Conservation (phyloP, 192 early-diverging fungal species). For the Coemansia guatemalensis region DNA sequence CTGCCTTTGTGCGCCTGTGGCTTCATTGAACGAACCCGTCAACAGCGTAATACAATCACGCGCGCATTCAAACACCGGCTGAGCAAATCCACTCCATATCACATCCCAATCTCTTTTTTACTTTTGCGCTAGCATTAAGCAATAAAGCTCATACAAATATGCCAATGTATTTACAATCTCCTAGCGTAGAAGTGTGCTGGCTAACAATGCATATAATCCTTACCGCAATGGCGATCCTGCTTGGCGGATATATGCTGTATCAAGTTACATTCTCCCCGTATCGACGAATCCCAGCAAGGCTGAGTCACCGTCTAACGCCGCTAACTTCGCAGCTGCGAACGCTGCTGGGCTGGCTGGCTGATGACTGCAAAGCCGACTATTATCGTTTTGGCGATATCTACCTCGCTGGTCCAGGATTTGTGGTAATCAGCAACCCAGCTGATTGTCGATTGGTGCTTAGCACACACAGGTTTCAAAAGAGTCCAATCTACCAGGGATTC, state of each 20-base stretch:
- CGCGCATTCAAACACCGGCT: neutral
- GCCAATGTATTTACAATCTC: neutral
- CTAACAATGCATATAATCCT: neutral
- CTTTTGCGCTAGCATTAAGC: neutral
- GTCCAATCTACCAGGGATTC: constrained; percentile 18
- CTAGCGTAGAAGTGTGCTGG: neutral
- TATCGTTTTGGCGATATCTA: constrained; percentile 39
- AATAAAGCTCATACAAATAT: neutral
- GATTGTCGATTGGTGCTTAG: constrained; percentile 19
- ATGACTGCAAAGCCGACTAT: constrained; percentile 18
- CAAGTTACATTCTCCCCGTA: constrained; percentile 23
- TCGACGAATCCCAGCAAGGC: constrained; percentile 18
- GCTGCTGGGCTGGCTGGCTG: constrained; percentile 8
- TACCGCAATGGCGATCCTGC: neutral
- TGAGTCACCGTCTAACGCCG: constrained; percentile 7
- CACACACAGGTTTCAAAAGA: constrained; percentile 24
- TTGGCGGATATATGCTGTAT: constrained; percentile 9
- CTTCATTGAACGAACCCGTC: neutral
- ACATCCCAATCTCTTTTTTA: neutral
- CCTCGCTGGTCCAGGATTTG: constrained; percentile 15
- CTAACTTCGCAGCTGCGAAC: constrained; percentile 6
- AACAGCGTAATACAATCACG: neutral
- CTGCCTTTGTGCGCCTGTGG: neutral
- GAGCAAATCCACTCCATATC: neutral
- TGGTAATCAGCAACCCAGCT: constrained; percentile 21